Conservation (phyloP, 2,329 filamentous ascomycete species). For the Colletotrichum tofieldiae region DNA sequence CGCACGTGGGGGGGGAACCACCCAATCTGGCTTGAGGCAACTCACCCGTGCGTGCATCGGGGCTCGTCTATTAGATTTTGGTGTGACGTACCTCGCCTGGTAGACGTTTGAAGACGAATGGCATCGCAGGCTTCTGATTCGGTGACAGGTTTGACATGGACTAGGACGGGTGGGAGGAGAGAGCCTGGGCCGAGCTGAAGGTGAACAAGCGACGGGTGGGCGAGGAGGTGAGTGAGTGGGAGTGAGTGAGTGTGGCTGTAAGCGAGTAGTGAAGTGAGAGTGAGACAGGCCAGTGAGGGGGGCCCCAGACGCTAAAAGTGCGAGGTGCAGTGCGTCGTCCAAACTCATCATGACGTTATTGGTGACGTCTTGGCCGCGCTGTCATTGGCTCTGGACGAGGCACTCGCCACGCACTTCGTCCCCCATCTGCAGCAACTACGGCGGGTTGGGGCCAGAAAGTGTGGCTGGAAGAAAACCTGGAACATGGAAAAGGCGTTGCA, state of each 20-base stretch:
- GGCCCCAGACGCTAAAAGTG: slow-evolving; percentile 2
- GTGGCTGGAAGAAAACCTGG: slow-evolving; percentile 44
- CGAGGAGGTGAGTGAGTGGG: background rate
- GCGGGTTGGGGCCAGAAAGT: slow-evolving; percentile 2
- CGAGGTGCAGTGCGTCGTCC: slow-evolving; percentile 3
- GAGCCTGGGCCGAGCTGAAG: background rate
- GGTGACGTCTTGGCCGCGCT: slow-evolving; percentile 39
- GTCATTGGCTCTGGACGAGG: slow-evolving; percentile 36
- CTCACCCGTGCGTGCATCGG: slow-evolving; percentile 5
- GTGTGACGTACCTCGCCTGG: slow-evolving; percentile 18
- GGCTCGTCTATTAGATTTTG: slow-evolving; percentile 18
- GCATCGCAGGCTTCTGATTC: background rate
- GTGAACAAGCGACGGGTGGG: no score
- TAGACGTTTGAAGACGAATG: background rate
- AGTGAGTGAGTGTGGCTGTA: background rate
- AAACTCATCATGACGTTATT: slow-evolving; percentile 39
- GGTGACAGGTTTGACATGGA: background rate
- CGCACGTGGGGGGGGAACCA: slow-evolving; percentile 24
- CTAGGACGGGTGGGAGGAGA: background rate
- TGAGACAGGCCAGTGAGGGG: background rate
- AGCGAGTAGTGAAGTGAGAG: background rate
- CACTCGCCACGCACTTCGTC: slow-evolving; percentile 40
- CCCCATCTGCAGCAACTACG: background rate
- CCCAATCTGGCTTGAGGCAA: background rate
- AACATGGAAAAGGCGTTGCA: slow-evolving; percentile 20